Evolutionary conservation across 768 basidiomycete species (phyloP).

Genomic region (Trametes cinnabarina): DNA sequence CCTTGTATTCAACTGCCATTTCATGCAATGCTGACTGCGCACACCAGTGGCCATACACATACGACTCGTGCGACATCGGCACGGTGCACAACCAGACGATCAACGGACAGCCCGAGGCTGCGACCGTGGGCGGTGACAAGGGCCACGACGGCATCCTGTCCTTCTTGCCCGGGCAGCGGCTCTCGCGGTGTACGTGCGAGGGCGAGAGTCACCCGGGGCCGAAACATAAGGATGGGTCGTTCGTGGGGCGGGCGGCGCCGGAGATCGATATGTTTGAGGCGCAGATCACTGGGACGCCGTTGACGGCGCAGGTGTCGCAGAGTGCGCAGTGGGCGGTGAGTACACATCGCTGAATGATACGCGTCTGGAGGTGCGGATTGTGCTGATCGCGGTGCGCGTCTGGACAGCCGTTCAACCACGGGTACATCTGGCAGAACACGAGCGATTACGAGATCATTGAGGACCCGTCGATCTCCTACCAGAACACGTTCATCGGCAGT

Average conservation of each 20-base stretch:
- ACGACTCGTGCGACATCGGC: slow-evolving; percentile 91
- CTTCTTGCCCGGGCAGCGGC: slow-evolving; percentile 82
- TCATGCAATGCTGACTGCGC: not conserved
- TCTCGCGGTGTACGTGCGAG: slow-evolving; percentile 86
- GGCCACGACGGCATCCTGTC: slow-evolving; percentile 56
- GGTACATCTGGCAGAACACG: slow-evolving; percentile 67
- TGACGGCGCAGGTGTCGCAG: slow-evolving; percentile 69
- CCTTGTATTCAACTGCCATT: not conserved
- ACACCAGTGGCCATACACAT: slow-evolving; percentile 74
- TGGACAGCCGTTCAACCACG: slow-evolving; percentile 68
- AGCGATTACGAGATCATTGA: slow-evolving; percentile 56
- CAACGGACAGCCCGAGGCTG: slow-evolving; percentile 59
- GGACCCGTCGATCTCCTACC: slow-evolving; percentile 50
- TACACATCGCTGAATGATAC: too few species aligned
- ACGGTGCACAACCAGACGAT: slow-evolving; percentile 81
- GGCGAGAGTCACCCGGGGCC: slow-evolving; percentile 90
- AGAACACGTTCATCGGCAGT: slow-evolving; percentile 69
- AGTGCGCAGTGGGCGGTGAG: slow-evolving; percentile 80
- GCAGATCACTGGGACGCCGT: slow-evolving; percentile 49
- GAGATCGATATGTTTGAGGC: slow-evolving; percentile 93
- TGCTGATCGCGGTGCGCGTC: too few species aligned
- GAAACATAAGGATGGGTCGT: slow-evolving; percentile 69
- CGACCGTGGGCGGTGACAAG: slow-evolving; percentile 59
- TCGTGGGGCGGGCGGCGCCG: slow-evolving; percentile 74
- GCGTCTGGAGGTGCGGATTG: too few species aligned